A percentile compares a stretch with the other conserved stretches of the same genome.
phyloP scores from a whole-genome alignment of 192 early-diverging fungal genomes.

The Paraglomus brasilianum region DNA sequence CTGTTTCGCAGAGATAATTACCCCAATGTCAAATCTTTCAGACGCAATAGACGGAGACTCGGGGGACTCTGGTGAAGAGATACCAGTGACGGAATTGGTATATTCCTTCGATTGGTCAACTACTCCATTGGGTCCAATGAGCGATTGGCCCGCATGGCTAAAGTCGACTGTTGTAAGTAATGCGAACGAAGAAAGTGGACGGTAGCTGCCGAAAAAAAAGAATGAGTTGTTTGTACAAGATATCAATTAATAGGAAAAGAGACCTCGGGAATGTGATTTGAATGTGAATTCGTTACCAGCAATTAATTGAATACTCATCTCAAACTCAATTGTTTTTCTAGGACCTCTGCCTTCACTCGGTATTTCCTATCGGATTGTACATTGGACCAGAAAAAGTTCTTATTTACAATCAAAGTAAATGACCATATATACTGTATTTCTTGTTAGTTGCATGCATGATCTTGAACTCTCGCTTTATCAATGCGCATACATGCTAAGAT shows the following conservation, averaged over 20 bases:
- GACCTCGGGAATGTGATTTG: too few relatives aligned
- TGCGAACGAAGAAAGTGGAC: too few relatives aligned
- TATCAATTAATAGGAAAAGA: too few relatives aligned
- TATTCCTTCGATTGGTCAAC: slow-evolving; percentile 37
- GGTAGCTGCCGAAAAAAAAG: too few relatives aligned
- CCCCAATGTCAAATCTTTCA: too few relatives aligned
- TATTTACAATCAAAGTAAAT: slow-evolving; percentile 27
- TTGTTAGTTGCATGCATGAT: background rate
- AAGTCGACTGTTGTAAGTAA: slow-evolving; percentile 22
- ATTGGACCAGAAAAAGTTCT: slow-evolving; percentile 1
- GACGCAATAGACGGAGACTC: background rate
- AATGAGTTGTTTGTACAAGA: too few relatives aligned
- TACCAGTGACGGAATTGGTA: slow-evolving; percentile 28
- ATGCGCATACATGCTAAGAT: background rate
- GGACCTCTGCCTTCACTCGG: slow-evolving; percentile 8
- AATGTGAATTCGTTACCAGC: too few relatives aligned
- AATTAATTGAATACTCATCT: too few relatives aligned
- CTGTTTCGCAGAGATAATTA: too few relatives aligned
- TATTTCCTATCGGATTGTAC: slow-evolving; percentile 1
- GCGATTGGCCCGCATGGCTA: slow-evolving; percentile 25
- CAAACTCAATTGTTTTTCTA: background rate
- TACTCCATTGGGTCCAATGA: slow-evolving; percentile 37
- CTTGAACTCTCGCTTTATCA: background rate
- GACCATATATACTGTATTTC: background rate
- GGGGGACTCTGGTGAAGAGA: slow-evolving; percentile 14